Evolutionary conservation across 108 stramenopile species (phyloP).

Genomic region (Skeletonema marinoi): DNA sequence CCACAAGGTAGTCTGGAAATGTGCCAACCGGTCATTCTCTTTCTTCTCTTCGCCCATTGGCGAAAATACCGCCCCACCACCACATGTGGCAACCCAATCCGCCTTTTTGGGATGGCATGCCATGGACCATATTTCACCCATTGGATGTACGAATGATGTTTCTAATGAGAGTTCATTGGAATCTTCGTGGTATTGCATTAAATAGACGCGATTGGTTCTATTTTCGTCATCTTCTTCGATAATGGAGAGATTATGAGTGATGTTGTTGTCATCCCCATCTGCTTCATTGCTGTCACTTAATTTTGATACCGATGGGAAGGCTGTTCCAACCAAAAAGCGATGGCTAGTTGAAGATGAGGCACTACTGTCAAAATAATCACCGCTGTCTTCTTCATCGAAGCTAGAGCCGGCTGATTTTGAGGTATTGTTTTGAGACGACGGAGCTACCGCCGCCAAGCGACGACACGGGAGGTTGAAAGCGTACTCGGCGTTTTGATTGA

Average conservation of each 20-base stretch:
- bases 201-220: slow-evolving; percentile 33
- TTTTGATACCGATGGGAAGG: slow-evolving; percentile 25
- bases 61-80: slow-evolving; percentile 31
- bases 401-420: neutral
- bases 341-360: slow-evolving; percentile 7
- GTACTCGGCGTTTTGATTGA: slow-evolving; percentile 42
- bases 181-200: slow-evolving; percentile 51
- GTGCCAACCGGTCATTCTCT: slow-evolving; percentile 13
- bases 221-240: slow-evolving; percentile 27
- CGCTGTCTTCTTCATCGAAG: neutral
- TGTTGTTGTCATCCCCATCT: slow-evolving; percentile 1
- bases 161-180: slow-evolving; percentile 40
- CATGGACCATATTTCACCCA: slow-evolving; percentile 49
- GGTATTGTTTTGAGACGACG: slow-evolving; percentile 1
- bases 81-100: slow-evolving; percentile 48
- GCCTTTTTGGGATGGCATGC: slow-evolving; percentile 30
- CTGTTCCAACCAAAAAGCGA: slow-evolving; percentile 17
- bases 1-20: slow-evolving; percentile 41
- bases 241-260: neutral
- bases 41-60: neutral
- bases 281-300: slow-evolving; percentile 6
- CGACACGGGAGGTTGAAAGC: slow-evolving; percentile 44
- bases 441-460: slow-evolving; percentile 37
- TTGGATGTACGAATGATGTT: slow-evolving; percentile 34
- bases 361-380: neutral